Conservation (phyloP, 2,329 filamentous ascomycete genomes). For the Phyllosticta ampelicida region DNA sequence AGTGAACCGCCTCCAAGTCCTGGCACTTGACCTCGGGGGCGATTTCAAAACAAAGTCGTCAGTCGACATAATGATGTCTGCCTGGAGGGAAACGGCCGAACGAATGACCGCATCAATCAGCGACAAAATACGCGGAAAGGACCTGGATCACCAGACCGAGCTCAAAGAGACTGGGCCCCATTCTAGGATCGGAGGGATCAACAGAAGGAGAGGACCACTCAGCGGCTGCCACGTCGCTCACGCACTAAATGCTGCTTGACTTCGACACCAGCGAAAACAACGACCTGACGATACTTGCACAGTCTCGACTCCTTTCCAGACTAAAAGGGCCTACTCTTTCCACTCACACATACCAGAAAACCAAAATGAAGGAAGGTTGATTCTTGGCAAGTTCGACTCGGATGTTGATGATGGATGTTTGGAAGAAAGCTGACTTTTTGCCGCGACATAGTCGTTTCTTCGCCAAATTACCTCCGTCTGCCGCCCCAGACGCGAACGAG, state of each 20-base stretch:
- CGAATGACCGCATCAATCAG: not conserved
- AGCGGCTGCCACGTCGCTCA: constrained; percentile 31
- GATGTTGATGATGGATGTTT: not conserved
- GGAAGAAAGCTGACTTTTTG: not conserved
- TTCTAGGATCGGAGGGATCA: constrained; percentile 21
- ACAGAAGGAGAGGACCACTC: constrained; percentile 28
- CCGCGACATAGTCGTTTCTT: not conserved
- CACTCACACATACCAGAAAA: not conserved
- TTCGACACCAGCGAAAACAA: constrained; percentile 7
- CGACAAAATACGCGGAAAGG: constrained; percentile 10
- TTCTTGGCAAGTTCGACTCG: not conserved
- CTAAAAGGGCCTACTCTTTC: constrained; percentile 13
- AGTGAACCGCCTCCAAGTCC: not conserved
- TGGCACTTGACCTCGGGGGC: not conserved
- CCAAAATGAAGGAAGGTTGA: not conserved
- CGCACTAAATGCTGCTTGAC: constrained; percentile 10
- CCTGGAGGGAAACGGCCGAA: not conserved
- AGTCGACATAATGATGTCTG: not conserved
- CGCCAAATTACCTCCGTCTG: not conserved
- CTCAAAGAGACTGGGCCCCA: constrained; percentile 15
- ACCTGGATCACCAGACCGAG: constrained; percentile 13
- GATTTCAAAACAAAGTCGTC: not conserved
- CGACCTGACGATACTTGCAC: constrained; percentile 9
- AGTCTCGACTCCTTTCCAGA: constrained; percentile 9
- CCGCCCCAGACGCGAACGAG: not conserved